Percentiles rank a stretch among this genome's conserved stretches.
These are phyloP conservation scores for Chaetomiaceae sp. DNA, from an alignment of 2,329 filamentous ascomycete genomes.

Conservation along the genomic window DNA sequence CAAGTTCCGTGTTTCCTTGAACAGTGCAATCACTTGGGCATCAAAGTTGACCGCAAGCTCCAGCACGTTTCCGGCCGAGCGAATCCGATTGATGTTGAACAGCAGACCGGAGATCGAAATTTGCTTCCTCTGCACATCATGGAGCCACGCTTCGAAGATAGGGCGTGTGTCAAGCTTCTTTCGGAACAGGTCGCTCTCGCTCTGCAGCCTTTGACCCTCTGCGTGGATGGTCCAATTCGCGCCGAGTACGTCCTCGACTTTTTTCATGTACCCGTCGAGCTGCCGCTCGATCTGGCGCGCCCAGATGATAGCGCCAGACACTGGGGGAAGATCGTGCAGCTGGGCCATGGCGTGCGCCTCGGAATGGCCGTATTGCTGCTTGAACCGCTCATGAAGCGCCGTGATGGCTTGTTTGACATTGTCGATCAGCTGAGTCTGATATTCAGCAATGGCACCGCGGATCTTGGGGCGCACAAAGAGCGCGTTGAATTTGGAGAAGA, in stretches of 20 bases:
- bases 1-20: conserved; percentile 96
- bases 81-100: conserved; percentile 82
- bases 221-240: conserved; percentile 91
- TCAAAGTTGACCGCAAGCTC: conserved; percentile 96
- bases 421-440: conserved; percentile 95
- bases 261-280: conserved; percentile 94
- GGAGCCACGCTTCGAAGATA: conserved; percentile 93
- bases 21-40: conserved; percentile 91
- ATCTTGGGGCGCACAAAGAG: conserved; percentile 99
- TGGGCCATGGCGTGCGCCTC: conserved; percentile 98
- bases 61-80: conserved; percentile 82
- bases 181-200: conserved; percentile 88
- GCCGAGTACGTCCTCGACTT: conserved; percentile 96
- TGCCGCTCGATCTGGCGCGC: conserved; percentile 95
- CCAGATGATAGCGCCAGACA: conserved; percentile 97
- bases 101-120: conserved; percentile 88
- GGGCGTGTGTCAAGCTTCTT: conserved; percentile 92
- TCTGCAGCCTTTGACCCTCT: conserved; percentile 89
- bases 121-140: conserved; percentile 82
- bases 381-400: conserved; percentile 91
- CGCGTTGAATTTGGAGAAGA: conserved; percentile 99
- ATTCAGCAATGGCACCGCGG: conserved; percentile 93
- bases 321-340: conserved; percentile 88
- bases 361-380: conserved; percentile 97
- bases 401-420: conserved; percentile 97